Percentiles rank a stretch among this genome's conserved stretches.
phyloP scores from a whole-genome alignment of 2,329 filamentous ascomycete species.

The Stagonosporopsis rhizophila region DNA sequence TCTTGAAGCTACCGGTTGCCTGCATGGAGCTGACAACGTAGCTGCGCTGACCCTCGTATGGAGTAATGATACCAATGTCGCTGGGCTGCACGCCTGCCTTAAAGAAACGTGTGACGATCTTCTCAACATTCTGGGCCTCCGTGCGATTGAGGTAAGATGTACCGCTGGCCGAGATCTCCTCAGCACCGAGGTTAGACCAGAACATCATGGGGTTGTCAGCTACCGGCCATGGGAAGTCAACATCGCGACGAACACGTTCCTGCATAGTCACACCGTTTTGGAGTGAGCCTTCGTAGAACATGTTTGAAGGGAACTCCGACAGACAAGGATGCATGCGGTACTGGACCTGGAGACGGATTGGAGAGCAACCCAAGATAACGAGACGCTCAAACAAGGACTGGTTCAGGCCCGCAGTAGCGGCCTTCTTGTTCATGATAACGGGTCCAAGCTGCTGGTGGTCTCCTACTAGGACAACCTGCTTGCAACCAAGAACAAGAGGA shows the following conservation, averaged over 20 bases:
- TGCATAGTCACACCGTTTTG: slow-evolving; percentile 95
- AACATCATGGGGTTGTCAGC: slow-evolving; percentile 99
- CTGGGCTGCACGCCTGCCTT: slow-evolving; percentile 94
- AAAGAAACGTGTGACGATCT: slow-evolving; percentile 98
- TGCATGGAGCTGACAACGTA: slow-evolving; percentile 99
- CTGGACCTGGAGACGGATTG: slow-evolving; percentile 93
- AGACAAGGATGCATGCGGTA: slow-evolving; percentile 99
- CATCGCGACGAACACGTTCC: slow-evolving; percentile 86
- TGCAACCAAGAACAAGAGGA: slow-evolving; percentile 93
- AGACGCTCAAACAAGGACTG: slow-evolving; percentile 98
- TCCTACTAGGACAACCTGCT: slow-evolving; percentile 97
- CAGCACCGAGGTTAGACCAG: slow-evolving; percentile 97
- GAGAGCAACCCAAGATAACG: slow-evolving; percentile 86
- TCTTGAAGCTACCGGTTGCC: slow-evolving; percentile 94
- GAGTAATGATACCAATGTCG: slow-evolving; percentile 97
- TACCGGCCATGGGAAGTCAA: slow-evolving; percentile 98
- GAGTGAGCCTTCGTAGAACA: slow-evolving; percentile 98
- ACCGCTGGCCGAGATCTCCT: slow-evolving; percentile 96
- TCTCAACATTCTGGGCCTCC: slow-evolving; percentile 96
- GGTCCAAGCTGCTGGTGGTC: slow-evolving; percentile 98
- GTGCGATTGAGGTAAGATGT: slow-evolving; percentile 98
- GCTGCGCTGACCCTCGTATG: slow-evolving; percentile 97
- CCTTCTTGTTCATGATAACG: slow-evolving; percentile 99
- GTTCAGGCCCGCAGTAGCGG: slow-evolving; percentile 94
- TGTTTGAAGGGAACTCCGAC: slow-evolving; percentile 97